Evolutionary conservation across 805 yeast genomes (phyloP), one percentile per base, ranked within the genome.

Genomic region (Lipomyces orientalis): DNA sequence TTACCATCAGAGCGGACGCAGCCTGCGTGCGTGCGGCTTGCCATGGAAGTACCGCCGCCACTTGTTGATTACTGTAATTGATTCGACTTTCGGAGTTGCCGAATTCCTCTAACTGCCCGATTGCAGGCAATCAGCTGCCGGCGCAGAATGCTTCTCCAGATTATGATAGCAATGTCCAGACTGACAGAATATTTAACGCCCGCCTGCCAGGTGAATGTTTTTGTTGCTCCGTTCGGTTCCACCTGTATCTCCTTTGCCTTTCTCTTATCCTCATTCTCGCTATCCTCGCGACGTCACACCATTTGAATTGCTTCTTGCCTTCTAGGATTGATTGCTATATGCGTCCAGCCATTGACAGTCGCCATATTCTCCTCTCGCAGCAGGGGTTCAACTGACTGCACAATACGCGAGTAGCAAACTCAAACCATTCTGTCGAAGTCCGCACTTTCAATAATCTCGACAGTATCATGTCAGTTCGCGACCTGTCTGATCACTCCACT

Each of bases 361-460:
- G 8, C 52, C 8, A 46, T 46, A 2, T 46, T 46, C 22, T 46
- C 52, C 1, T 46, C 1, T n/a, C n/a, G 7, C 7, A 46, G 22
- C n/a, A 46, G 52, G 22, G n/a, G 52, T 46, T 46, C 52, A 46
- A 16, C 52, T 46, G 52, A 46, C 52, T 46, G 7, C 7, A 46
- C n/a, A 46, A n/a, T 46, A 46, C 52, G 52, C 22, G 7, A 46
- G 7, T 46, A 46, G 52, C 52, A 46, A 46, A 46, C 52, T 46
- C 52, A 46, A 46, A 46, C 52, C 4, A 46, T 16, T 7, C n/a
- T 46, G 8, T 19, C 52, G 8, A 46, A 46, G 52, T 46, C 52
- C 52, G 52, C 52, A 46, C 1, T 19, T 46, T 46, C 52, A 46
- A 46, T 46, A 46, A 19, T 46, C 52, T 46, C 52, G 52, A 46